A percentile compares a stretch with the other conserved stretches of the same genome.
Evolutionary conservation across 352 stramenopile species (phyloP).

Genomic region (Halophytophthora polymorphica): DNA sequence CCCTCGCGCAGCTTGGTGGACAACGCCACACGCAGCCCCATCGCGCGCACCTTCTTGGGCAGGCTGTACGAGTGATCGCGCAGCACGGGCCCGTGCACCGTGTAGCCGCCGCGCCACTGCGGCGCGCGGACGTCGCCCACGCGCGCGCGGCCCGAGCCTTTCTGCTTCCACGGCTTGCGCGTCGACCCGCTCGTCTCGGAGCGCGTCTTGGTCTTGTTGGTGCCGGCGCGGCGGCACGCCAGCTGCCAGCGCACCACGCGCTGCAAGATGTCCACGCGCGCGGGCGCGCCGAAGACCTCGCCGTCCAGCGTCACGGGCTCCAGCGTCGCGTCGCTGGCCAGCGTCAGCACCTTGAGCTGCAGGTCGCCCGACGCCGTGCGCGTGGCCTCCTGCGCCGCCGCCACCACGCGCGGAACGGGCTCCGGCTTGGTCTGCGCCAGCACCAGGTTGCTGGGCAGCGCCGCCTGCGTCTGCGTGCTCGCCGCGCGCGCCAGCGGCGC

Average conservation of each 20-base stretch:
- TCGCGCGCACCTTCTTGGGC: slow-evolving; percentile 86
- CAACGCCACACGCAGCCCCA: slow-evolving; percentile 81
- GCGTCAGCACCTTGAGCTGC: slow-evolving; percentile 61
- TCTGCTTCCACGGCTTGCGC: slow-evolving; percentile 87
- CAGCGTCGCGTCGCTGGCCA: slow-evolving; percentile 40
- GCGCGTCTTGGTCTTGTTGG: slow-evolving; percentile 89
- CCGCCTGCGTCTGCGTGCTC: slow-evolving; percentile 17
- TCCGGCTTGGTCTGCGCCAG: slow-evolving; percentile 72
- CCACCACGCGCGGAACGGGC: slow-evolving; percentile 63
- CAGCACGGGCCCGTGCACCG: slow-evolving; percentile 79
- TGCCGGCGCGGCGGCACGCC: slow-evolving; percentile 75
- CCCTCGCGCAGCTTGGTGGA: slow-evolving; percentile 87
- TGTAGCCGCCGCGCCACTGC: slow-evolving; percentile 84
- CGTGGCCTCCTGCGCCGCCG: slow-evolving; percentile 53
- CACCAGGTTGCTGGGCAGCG: slow-evolving; percentile 56
- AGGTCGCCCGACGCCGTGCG: slow-evolving; percentile 57
- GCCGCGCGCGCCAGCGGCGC: slow-evolving; percentile 33
- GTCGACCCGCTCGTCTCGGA: slow-evolving; percentile 85
- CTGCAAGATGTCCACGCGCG: slow-evolving; percentile 85
- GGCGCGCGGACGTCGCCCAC: slow-evolving; percentile 85
- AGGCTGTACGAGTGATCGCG: slow-evolving; percentile 87
- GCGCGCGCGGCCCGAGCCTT: slow-evolving; percentile 81
- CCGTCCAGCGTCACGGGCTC: slow-evolving; percentile 55
- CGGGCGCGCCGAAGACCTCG: slow-evolving; percentile 72
- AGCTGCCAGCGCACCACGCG: slow-evolving; percentile 88